Percentiles rank a stretch among this genome's conserved stretches.
Conservation (phyloP, 805 yeast species). For the Lipomyces mesembrius region DNA sequence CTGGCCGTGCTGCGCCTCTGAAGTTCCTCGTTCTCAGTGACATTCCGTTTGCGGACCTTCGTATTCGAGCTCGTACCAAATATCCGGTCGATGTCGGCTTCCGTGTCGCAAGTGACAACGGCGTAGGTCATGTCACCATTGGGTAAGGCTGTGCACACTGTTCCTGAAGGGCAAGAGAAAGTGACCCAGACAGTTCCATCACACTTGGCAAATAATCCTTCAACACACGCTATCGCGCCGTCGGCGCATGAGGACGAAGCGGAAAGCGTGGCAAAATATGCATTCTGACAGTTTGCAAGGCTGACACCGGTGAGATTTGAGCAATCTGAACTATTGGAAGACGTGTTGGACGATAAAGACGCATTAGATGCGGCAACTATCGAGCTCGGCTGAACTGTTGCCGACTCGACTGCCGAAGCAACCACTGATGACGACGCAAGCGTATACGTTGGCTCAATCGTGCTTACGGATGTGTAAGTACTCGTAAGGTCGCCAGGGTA, state of each 20-base stretch:
- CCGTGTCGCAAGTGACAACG: conserved; percentile 33
- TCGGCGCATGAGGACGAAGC: conserved; percentile 40
- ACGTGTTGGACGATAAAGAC: conserved; percentile 4
- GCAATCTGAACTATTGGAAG: conserved; percentile 12
- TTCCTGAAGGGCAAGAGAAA: conserved; percentile 63
- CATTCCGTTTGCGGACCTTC: conserved; percentile 9
- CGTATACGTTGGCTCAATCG: background rate
- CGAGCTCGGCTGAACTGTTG: background rate
- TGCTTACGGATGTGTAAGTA: background rate
- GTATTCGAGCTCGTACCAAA: conserved; percentile 15
- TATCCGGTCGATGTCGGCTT: conserved; percentile 20
- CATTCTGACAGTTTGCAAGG: conserved; percentile 30
- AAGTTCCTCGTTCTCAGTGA: background rate
- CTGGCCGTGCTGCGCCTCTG: background rate
- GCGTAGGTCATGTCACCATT: conserved; percentile 39
- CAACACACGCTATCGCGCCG: conserved; percentile 58
- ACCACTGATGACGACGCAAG: background rate
- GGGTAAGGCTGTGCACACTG: conserved; percentile 61
- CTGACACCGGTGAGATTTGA: conserved; percentile 26
- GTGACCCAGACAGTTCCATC: conserved; percentile 61
- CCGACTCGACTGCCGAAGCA: background rate
- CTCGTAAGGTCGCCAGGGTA: background rate
- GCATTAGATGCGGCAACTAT: background rate
- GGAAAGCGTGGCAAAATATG: conserved; percentile 17
- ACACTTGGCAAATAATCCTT: conserved; percentile 62